These are phyloP conservation scores for Phytophthora cactorum DNA, from an alignment of 352 stramenopile genomes.

Conservation along the genomic window DNA sequence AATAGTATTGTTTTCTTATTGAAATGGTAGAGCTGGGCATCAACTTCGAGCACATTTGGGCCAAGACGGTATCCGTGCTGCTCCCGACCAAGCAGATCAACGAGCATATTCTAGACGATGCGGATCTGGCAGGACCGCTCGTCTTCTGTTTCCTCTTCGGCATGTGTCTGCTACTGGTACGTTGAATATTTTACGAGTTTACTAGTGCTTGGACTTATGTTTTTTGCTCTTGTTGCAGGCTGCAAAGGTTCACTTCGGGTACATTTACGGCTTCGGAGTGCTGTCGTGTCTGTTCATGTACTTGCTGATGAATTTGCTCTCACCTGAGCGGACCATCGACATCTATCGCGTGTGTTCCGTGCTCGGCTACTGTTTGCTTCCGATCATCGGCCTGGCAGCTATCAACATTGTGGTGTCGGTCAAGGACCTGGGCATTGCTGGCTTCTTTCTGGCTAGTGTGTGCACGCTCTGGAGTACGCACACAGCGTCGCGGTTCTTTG, in stretches of 20 bases:
- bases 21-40: conserved; percentile 93
- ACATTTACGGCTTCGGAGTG: conserved; percentile 99
- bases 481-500: conserved; percentile 95
- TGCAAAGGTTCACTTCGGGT: conserved; percentile 97
- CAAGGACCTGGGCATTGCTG: conserved; percentile 74
- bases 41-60: conserved; percentile 97
- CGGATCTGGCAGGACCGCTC: conserved; percentile 95
- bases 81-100: conserved; percentile 92
- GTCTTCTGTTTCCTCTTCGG: conserved; percentile 96
- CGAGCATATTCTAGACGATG: conserved; percentile 90
- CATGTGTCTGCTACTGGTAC: conserved; percentile 93
- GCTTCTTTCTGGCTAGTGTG: conserved; percentile 87
- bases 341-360: conserved; percentile 95
- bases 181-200: conserved; percentile 8
- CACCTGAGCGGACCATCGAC: conserved; percentile 84
- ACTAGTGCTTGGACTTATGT: conserved; percentile 4
- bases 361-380: conserved; percentile 97
- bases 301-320: conserved; percentile 96
- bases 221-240: conserved; percentile 40
- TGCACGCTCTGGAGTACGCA: conserved; percentile 96
- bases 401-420: conserved; percentile 94
- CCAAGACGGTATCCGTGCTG: conserved; percentile 96
- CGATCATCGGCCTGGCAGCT: conserved; percentile 95
- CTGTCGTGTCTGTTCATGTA: conserved; percentile 97
- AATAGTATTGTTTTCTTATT: conserved; percentile 12